Evolutionary conservation across 192 early-diverging fungal species (phyloP).

Genomic region (Phlyctochytrium planicorne): DNA sequence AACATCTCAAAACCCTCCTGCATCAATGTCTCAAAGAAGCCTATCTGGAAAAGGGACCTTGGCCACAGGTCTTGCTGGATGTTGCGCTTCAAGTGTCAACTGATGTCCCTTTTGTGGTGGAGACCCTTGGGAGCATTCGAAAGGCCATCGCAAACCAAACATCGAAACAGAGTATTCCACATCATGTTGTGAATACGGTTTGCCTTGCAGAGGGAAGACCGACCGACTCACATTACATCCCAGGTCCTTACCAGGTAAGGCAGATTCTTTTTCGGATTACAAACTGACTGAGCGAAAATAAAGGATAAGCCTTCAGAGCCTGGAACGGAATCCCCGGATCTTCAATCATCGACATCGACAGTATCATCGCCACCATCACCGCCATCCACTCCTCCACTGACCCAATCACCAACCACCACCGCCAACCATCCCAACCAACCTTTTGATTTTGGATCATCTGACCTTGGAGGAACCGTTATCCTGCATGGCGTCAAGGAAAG

Average conservation of each 20-base stretch:
- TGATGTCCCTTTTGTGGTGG: constrained; percentile 30
- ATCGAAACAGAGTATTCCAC: too few species aligned
- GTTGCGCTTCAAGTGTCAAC: constrained; percentile 29
- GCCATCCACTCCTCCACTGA: not conserved
- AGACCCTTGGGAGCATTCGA: not conserved
- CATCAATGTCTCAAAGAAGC: constrained; percentile 24
- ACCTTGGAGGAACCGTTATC: constrained; percentile 33
- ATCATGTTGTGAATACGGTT: too few species aligned
- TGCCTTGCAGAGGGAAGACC: constrained; percentile 11
- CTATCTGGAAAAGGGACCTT: constrained; percentile 17
- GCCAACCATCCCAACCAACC: not conserved
- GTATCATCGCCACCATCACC: not conserved
- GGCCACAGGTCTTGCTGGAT: constrained; percentile 24
- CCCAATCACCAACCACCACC: not conserved
- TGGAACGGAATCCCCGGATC: too few species aligned
- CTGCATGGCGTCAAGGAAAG: constrained; percentile 13
- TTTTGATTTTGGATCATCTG: not conserved
- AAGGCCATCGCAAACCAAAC: not conserved
- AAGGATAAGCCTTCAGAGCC: too few species aligned
- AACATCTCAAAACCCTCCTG: constrained; percentile 17
- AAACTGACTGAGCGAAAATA: too few species aligned
- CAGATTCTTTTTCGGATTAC: too few species aligned
- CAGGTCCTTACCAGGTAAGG: constrained; percentile 4
- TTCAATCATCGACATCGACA: too few species aligned
- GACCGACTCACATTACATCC: constrained; percentile 25